phyloP scores from a whole-genome alignment of 2,329 filamentous ascomycete species.

The Fusarium lyarnte region DNA sequence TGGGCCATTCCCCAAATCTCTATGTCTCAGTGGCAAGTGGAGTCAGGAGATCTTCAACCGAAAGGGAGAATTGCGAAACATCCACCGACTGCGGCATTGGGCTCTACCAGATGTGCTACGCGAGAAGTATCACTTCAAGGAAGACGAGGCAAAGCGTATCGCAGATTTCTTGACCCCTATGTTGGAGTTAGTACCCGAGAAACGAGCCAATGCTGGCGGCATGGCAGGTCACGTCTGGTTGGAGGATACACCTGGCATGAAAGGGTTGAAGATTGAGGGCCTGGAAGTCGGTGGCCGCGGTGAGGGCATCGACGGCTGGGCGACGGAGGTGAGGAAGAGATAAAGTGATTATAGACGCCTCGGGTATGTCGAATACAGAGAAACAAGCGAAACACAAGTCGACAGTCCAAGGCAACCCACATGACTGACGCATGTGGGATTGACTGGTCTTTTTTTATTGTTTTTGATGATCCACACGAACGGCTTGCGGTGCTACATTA shows the following conservation, averaged over 20 bases:
- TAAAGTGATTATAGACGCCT: conserved; percentile 51
- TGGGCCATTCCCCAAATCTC: conserved; percentile 89
- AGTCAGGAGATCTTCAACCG: conserved; percentile 98
- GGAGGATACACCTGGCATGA: conserved; percentile 89
- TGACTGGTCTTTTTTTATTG: conserved; percentile 23
- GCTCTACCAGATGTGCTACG: conserved; percentile 89
- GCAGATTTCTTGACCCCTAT: conserved; percentile 88
- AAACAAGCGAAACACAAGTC: conserved; percentile 33
- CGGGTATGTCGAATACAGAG: conserved; percentile 35
- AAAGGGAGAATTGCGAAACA: conserved; percentile 96
- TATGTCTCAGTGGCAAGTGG: conserved; percentile 95
- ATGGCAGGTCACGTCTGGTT: conserved; percentile 90
- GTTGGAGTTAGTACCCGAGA: conserved; percentile 88
- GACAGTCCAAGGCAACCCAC: conserved; percentile 20
- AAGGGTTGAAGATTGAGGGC: conserved; percentile 75
- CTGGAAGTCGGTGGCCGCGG: conserved; percentile 83
- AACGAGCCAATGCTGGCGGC: conserved; percentile 92
- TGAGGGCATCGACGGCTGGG: conserved; percentile 95
- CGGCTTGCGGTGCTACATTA: conserved; percentile 12
- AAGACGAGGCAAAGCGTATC: conserved; percentile 80
- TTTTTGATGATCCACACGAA: conserved; percentile 17
- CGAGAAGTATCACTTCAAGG: conserved; percentile 96
- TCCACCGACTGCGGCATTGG: conserved; percentile 96
- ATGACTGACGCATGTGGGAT: conserved; percentile 6
- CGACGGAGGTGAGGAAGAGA: conserved; percentile 85